Percentiles rank a stretch among this genome's conserved stretches.
Conservation (phyloP, 176 grass and related monocot species). For the Rhynchospora pubera region DNA sequence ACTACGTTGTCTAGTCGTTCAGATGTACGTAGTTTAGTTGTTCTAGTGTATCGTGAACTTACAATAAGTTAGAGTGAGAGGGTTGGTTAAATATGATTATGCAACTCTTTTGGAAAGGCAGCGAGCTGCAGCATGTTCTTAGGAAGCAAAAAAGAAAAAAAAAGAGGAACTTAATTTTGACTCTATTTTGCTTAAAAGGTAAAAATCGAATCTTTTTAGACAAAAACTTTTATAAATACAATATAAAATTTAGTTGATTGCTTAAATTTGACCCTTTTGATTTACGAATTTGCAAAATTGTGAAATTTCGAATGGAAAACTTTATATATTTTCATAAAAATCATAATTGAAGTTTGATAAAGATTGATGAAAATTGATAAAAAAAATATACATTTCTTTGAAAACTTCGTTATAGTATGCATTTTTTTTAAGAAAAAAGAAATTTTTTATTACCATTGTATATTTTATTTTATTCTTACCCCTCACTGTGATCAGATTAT, state of each 20-base stretch:
- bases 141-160: not conserved
- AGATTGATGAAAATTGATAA: not conserved
- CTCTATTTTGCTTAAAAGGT: not conserved
- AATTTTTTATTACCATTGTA: too few relatives aligned
- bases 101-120: too few relatives aligned
- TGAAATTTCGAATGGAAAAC: not conserved
- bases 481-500: not conserved
- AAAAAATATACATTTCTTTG: not conserved
- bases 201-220: not conserved
- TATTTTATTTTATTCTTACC: not conserved
- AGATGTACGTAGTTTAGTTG: conserved; percentile 1
- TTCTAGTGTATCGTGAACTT: not conserved
- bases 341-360: too few relatives aligned
- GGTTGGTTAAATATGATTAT: not conserved
- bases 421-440: too few relatives aligned
- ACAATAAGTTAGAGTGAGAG: not conserved
- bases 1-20: not conserved
- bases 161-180: not conserved
- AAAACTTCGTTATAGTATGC: too few relatives aligned
- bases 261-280: not conserved
- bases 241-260: not conserved
- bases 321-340: not conserved
- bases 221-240: not conserved
- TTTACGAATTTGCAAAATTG: not conserved
- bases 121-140: too few relatives aligned